Percentiles rank a stretch among this genome's conserved stretches.
phyloP scores from a whole-genome alignment of 257 asterid species.

The Handroanthus guayacan region DNA sequence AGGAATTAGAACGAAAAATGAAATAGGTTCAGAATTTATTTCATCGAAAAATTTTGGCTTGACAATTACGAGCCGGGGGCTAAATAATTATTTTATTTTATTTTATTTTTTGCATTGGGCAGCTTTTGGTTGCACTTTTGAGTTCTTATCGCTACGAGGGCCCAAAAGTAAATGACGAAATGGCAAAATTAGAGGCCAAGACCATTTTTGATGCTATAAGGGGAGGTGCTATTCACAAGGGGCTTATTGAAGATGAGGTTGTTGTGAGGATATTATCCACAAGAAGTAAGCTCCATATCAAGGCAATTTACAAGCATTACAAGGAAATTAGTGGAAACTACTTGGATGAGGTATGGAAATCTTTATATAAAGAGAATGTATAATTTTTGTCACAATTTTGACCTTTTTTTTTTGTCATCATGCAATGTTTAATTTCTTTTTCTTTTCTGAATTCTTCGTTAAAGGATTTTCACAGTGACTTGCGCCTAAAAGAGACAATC shows the following conservation, averaged over 20 bases:
- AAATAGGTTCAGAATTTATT: background rate
- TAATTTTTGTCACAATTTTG: too few species aligned
- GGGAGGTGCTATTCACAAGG: constrained; percentile 34
- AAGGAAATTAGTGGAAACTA: constrained; percentile 61
- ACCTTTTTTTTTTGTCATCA: background rate
- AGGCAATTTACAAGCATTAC: constrained; percentile 62
- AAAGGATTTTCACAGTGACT: constrained; percentile 61
- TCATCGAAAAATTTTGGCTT: background rate
- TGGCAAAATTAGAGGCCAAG: constrained; percentile 79
- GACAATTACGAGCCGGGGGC: constrained; percentile 2
- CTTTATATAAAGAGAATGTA: background rate
- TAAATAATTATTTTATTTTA: background rate
- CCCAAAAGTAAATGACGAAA: constrained; percentile 54
- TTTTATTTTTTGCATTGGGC: constrained; percentile 30
- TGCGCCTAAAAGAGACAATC: constrained; percentile 47
- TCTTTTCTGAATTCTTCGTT: background rate
- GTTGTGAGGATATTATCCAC: constrained; percentile 69
- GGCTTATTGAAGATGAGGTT: constrained; percentile 54
- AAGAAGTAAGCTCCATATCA: constrained; percentile 78
- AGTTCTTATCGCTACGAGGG: constrained; percentile 91
- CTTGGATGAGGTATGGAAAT: constrained; percentile 66
- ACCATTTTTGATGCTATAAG: constrained; percentile 48
- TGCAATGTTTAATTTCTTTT: too few species aligned
- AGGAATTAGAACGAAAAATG: background rate
- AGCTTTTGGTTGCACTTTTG: constrained; percentile 80